phyloP scores from a whole-genome alignment of 2,329 filamentous ascomycete species.

The Colletotrichum sp. region DNA sequence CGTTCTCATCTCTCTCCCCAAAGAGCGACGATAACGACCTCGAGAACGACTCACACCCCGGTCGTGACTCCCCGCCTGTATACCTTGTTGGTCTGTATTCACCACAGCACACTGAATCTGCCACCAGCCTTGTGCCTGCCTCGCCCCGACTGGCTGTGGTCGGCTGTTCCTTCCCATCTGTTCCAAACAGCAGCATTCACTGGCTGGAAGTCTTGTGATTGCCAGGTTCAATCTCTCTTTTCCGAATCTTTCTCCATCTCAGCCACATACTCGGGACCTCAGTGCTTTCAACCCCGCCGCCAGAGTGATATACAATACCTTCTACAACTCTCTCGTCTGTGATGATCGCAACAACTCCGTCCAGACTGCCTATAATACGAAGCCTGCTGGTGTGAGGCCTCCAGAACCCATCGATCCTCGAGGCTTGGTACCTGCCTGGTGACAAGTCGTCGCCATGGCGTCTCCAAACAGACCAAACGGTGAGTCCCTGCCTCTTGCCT shows the following conservation, averaged over 20 bases:
- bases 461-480: constrained; percentile 21
- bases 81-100: not conserved
- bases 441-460: constrained; percentile 14
- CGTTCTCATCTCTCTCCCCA: not conserved
- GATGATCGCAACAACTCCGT: constrained; percentile 14
- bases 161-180: not conserved
- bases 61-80: not conserved
- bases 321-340: not conserved
- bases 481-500: not conserved
- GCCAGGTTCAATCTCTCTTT: not conserved
- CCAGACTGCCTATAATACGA: not conserved
- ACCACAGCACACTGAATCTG: not conserved
- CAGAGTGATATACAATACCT: not conserved
- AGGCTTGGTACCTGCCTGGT: not conserved
- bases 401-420: not conserved
- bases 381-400: not conserved
- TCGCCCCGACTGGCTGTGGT: not conserved
- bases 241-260: not conserved
- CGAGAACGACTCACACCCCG: not conserved
- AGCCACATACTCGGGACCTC: not conserved
- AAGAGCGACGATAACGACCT: not conserved
- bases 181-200: not conserved
- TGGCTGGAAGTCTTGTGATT: not conserved
- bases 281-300: not conserved
- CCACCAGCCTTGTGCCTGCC: not conserved